A percentile compares a stretch with the other conserved stretches of the same genome.
phyloP scores from a whole-genome alignment of 345 rosid genomes.

The Nephelium lappaceum region DNA sequence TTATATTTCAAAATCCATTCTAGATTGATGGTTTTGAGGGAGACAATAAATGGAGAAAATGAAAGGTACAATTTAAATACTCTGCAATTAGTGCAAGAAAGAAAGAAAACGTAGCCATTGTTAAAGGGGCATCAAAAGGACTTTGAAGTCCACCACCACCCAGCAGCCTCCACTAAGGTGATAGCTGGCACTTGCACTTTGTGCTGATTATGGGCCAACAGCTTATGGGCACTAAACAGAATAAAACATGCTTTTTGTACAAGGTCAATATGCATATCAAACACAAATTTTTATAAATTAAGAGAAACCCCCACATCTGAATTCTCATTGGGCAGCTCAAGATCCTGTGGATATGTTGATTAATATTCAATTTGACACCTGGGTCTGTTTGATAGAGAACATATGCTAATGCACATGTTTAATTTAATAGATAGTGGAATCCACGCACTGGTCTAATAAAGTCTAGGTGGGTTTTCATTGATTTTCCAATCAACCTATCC shows the following conservation, averaged over 20 bases:
- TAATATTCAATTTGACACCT: slow-evolving; percentile 13
- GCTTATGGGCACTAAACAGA: slow-evolving; percentile 10
- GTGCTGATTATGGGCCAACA: slow-evolving; percentile 9
- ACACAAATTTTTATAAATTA: neutral
- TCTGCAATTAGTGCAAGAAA: slow-evolving; percentile 1
- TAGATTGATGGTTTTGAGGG: slow-evolving; percentile 18
- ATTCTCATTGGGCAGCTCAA: slow-evolving; percentile 7
- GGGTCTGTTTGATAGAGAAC: neutral
- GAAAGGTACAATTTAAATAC: neutral
- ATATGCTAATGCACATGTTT: neutral
- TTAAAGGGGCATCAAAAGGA: slow-evolving; percentile 17
- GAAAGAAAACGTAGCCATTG: slow-evolving; percentile 10
- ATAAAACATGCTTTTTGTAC: neutral
- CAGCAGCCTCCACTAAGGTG: slow-evolving; percentile 20
- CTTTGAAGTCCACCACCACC: neutral
- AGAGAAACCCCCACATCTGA: neutral
- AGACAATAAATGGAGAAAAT: slow-evolving; percentile 14
- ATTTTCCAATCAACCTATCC: neutral
- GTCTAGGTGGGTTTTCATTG: slow-evolving; percentile 7
- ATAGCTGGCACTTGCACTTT: slow-evolving; percentile 24
- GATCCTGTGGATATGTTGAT: slow-evolving; percentile 23
- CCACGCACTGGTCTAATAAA: slow-evolving; percentile 10
- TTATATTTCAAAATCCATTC: neutral
- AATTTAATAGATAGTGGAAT: slow-evolving; percentile 19
- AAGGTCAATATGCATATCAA: slow-evolving; percentile 13